Evolutionary conservation across 208 protist genomes (phyloP).

Genomic region (Leishmania mexicana): DNA sequence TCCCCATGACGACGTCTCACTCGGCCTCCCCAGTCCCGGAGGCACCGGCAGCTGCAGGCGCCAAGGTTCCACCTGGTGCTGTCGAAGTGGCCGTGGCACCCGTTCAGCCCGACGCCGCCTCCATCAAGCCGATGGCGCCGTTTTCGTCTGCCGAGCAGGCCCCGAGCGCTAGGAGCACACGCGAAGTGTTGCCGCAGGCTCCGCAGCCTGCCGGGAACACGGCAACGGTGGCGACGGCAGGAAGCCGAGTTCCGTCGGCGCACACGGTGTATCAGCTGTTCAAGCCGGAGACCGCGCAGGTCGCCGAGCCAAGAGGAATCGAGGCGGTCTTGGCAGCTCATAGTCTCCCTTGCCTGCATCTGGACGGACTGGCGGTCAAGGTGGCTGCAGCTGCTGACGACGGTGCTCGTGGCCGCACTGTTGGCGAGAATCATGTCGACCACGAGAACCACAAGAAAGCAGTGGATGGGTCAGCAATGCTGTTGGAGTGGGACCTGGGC

Average conservation of each 20-base stretch:
- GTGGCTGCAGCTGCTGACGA: background rate
- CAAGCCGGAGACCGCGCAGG: background rate
- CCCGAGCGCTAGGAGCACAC: background rate
- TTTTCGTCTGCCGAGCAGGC: background rate
- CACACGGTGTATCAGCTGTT: constrained; percentile 17
- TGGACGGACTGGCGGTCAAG: background rate
- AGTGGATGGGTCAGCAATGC: background rate
- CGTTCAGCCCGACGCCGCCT: background rate
- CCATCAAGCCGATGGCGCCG: background rate
- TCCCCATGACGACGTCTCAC: background rate
- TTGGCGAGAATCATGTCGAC: background rate
- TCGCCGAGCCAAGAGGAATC: background rate
- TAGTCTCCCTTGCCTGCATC: background rate
- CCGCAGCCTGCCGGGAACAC: background rate
- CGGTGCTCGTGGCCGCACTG: background rate
- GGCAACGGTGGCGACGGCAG: background rate
- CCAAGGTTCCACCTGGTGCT: background rate
- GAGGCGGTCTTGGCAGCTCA: background rate
- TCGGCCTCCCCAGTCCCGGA: background rate
- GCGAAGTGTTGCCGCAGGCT: background rate
- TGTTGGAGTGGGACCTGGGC: constrained; percentile 19
- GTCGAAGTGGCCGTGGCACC: background rate
- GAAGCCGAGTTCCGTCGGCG: background rate
- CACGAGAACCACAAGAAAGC: background rate
- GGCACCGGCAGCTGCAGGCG: background rate